Evolutionary conservation across 345 rosid genomes (phyloP).

Genomic region (Reutealis trisperma): DNA sequence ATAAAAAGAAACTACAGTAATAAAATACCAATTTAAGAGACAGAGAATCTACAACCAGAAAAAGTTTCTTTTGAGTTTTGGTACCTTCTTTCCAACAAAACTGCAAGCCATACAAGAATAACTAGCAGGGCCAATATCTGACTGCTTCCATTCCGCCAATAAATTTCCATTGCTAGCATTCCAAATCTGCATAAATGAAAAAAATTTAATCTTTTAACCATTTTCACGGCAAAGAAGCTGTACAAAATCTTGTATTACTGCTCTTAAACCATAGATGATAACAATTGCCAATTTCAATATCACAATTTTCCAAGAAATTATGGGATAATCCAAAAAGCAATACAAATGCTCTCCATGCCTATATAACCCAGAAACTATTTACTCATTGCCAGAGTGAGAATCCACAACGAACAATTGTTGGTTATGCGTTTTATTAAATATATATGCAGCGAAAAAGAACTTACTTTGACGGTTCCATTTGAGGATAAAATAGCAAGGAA

Average conservation of each 20-base stretch:
- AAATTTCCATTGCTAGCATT: conserved; percentile 39
- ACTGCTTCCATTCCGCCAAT: conserved; percentile 40
- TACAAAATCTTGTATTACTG: background rate
- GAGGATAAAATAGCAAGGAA: conserved; percentile 36
- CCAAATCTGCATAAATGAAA: conserved; percentile 38
- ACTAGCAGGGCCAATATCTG: conserved; percentile 21
- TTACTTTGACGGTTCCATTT: conserved; percentile 33
- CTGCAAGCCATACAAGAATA: conserved; percentile 41
- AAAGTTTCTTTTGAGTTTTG: background rate
- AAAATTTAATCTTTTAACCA: background rate
- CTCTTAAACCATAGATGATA: background rate
- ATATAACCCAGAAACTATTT: background rate
- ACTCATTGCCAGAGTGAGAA: background rate
- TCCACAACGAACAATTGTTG: no score
- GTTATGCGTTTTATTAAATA: background rate
- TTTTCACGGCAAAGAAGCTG: background rate
- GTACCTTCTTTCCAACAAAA: conserved; percentile 42
- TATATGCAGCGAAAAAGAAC: background rate
- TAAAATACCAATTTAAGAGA: background rate
- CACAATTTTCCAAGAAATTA: background rate
- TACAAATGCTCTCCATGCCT: background rate
- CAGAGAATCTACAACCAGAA: background rate
- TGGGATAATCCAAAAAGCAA: background rate
- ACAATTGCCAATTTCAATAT: background rate
- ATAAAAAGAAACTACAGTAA: conserved; percentile 5